Evolutionary conservation across 345 rosid species (phyloP).

Genomic region (Kernera saxatilis): DNA sequence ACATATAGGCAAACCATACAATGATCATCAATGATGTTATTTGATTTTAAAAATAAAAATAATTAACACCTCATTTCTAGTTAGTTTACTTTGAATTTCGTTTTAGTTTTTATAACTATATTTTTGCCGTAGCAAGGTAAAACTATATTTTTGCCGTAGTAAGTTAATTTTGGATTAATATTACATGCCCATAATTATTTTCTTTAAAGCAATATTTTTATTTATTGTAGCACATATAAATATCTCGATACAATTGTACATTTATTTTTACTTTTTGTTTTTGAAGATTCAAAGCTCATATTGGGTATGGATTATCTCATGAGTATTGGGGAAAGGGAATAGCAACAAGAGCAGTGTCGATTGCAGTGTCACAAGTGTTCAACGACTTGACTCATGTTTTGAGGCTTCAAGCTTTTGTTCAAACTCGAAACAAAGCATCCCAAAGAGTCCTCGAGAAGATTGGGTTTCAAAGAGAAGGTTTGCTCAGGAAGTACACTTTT

Average conservation of each 20-base stretch:
- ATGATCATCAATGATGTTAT: too few relatives aligned
- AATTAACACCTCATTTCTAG: too few relatives aligned
- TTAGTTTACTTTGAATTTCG: too few relatives aligned
- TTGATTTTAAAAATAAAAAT: too few relatives aligned
- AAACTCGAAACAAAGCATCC: constrained; percentile 33
- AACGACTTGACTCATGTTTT: constrained; percentile 28
- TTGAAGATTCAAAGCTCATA: constrained; percentile 23
- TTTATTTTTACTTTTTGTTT: background rate
- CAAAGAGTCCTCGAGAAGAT: constrained; percentile 43
- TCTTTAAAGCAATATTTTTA: background rate
- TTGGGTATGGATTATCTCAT: constrained; percentile 39
- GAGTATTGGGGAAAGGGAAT: constrained; percentile 49
- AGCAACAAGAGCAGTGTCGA: constrained; percentile 32
- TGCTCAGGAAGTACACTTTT: constrained; percentile 36
- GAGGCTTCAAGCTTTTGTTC: constrained; percentile 43
- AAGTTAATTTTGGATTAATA: too few relatives aligned
- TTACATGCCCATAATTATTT: background rate
- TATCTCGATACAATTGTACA: background rate
- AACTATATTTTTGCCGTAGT: too few relatives aligned
- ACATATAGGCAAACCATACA: background rate
- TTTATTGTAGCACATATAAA: background rate
- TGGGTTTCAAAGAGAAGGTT: constrained; percentile 40
- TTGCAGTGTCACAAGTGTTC: constrained; percentile 32
- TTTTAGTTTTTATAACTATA: too few relatives aligned
- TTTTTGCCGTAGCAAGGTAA: too few relatives aligned